phyloP scores from a whole-genome alignment of 768 basidiomycete species.

The Infundibulicybe gibba region DNA sequence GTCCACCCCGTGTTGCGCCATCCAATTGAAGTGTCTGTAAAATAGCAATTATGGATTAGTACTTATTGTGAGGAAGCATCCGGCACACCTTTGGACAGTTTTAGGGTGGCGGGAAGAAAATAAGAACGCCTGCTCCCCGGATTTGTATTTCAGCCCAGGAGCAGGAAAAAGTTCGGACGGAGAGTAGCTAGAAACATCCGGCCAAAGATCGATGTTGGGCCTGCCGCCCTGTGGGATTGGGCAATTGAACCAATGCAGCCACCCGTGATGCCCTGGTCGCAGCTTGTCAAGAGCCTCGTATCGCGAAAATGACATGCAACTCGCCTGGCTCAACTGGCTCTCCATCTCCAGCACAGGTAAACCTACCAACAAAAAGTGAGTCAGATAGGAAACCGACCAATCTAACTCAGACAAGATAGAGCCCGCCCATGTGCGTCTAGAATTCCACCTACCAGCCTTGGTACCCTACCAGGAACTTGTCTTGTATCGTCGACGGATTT shows the following conservation, averaged over 20 bases:
- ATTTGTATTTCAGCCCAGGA: conserved; percentile 56
- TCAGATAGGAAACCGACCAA: too few species aligned
- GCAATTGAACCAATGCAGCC: conserved; percentile 82
- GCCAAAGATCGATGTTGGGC: conserved; percentile 77
- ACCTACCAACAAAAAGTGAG: too few species aligned
- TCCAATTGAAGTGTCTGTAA: conserved; percentile 72
- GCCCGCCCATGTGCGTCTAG: too few species aligned
- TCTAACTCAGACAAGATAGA: too few species aligned
- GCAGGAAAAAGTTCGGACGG: conserved; percentile 68
- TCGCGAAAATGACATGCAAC: conserved; percentile 5
- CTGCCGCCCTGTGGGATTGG: conserved; percentile 67
- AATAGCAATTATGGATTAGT: neutral
- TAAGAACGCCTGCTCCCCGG: conserved; percentile 61
- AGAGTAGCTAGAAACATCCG: conserved; percentile 68
- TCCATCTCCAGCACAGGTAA: conserved; percentile 71
- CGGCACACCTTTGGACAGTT: conserved; percentile 59
- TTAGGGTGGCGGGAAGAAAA: conserved; percentile 78
- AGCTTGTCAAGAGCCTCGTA: neutral
- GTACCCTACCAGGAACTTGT: conserved; percentile 84
- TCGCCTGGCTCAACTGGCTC: conserved; percentile 60
- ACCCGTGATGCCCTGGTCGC: conserved; percentile 66
- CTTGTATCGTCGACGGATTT: conserved; percentile 72
- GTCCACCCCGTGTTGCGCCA: conserved; percentile 78
- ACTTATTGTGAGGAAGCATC: neutral
- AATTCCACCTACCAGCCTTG: conserved; percentile 81